A percentile compares a stretch with the other conserved stretches of the same genome.
These are phyloP conservation scores for Anthracocystis panici-leucophaei DNA, from an alignment of 1,284 basidiomycete species.

Conservation along the genomic window DNA sequence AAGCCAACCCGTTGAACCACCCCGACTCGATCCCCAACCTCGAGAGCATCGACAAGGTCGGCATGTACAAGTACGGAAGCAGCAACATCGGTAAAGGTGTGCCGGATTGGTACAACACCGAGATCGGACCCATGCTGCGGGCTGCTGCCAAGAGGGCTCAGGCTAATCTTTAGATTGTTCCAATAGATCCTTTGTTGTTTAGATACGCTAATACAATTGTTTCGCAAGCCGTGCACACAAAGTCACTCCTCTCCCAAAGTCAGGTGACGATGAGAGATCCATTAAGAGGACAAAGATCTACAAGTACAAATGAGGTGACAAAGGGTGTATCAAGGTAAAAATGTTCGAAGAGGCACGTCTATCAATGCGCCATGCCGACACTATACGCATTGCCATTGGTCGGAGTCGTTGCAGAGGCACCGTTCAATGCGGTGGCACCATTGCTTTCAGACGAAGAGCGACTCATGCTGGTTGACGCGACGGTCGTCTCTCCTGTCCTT, in stretches of 20 bases:
- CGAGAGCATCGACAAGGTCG: conserved; percentile 45
- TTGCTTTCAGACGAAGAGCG: conserved; percentile 11
- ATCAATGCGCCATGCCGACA: conserved; percentile 31
- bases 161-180: conserved; percentile 30
- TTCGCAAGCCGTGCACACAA: no score
- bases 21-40: conserved; percentile 25
- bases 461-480: conserved; percentile 33
- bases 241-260: no score
- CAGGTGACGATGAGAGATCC: conserved; percentile 3
- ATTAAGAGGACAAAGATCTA: conserved; percentile 4
- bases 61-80: conserved; percentile 52
- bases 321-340: background rate
- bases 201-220: no score
- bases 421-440: background rate
- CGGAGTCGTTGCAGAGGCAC: background rate
- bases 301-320: conserved; percentile 24
- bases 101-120: conserved; percentile 53
- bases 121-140: conserved; percentile 55
- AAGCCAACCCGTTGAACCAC: conserved; percentile 77
- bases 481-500: conserved; percentile 36
- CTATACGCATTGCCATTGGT: conserved; percentile 1
- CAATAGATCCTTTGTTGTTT: no score
- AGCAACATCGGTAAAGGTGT: conserved; percentile 56
- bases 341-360: background rate
- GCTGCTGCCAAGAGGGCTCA: conserved; percentile 34